Base-by-base conservation (phyloP, 345 rosid genomes). In the Aquilaria sinensis region DNA sequence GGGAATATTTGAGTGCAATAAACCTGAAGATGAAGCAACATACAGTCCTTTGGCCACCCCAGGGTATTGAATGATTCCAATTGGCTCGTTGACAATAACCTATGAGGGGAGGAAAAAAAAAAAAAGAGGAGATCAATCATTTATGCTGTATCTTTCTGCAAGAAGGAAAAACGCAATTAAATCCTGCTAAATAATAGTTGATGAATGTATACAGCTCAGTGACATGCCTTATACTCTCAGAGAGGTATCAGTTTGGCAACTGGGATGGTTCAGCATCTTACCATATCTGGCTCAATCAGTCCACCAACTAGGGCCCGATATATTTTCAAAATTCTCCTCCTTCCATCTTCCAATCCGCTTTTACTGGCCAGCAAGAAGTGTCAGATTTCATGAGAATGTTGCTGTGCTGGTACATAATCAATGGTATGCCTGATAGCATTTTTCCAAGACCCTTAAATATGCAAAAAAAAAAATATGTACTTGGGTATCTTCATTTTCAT, bases 31-130 rank as follows among this genome's bases (percentile, higher is more conserved):
- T 47, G 89, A 85, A 70, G 98, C 94, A 72, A 87, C 96, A 68
- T 81, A 84, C 43, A 89, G 80, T 69, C 97, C 97, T 75, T 83
- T 81, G 51, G 96, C 96, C 53, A 93, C 94, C 16, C 94, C 90
- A 37, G 92, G 90, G 74, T 87, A 93, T 65, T 53, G 70, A 60
- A 74, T 76, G 51, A 71, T 63, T 78, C 97, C 98, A 51, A 89
- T 85, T 56, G 97, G 94, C 74, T 89, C 88, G 55, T 67, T 63
- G 72, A 93, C 78, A 63, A 75, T 72, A 49, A 84, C 84, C 97
- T 93, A 65, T 43, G 43, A 63, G 46, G 72, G 43, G 43, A 61
- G 55, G 55, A 67, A 47, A 61, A 63, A 57, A 58, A 67, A 51
- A 61, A 6, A 37, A 51, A 5, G 47, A 15, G 41, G 31, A 23